phyloP scores from a whole-genome alignment of 306 rosid species.

The Psophocarpus tetragonolobus region DNA sequence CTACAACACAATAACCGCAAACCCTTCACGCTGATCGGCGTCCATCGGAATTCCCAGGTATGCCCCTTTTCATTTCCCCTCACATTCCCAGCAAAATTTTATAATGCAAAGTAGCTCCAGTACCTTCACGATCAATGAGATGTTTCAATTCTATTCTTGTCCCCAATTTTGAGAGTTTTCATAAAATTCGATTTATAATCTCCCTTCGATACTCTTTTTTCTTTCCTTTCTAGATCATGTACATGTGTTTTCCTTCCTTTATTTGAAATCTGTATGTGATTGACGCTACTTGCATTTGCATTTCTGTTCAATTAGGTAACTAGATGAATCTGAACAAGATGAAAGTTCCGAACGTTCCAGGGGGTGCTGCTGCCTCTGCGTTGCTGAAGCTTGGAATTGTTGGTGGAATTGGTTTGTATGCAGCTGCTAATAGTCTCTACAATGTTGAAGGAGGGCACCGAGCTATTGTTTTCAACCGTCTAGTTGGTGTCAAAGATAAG shows the following conservation, averaged over 20 bases:
- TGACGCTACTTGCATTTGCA: neutral
- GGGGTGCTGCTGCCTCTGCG: slow-evolving; percentile 61
- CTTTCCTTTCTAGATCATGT: neutral
- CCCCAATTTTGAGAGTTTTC: neutral
- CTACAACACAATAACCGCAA: neutral
- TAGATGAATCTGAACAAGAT: slow-evolving; percentile 39
- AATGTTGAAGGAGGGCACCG: slow-evolving; percentile 90
- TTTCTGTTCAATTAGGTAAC: neutral
- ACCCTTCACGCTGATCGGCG: neutral
- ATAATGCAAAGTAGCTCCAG: neutral
- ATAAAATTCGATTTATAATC: neutral
- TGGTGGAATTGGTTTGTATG: slow-evolving; percentile 69
- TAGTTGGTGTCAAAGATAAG: slow-evolving; percentile 79
- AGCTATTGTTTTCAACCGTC: slow-evolving; percentile 82
- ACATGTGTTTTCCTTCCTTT: neutral
- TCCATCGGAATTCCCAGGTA: slow-evolving; percentile 33
- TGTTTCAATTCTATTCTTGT: slow-evolving; percentile 9
- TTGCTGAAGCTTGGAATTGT: slow-evolving; percentile 56
- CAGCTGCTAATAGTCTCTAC: slow-evolving; percentile 73
- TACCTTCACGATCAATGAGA: neutral
- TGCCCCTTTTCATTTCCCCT: neutral
- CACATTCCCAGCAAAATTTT: neutral
- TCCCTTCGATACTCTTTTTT: neutral
- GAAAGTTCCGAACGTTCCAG: slow-evolving; percentile 54
- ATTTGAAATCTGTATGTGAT: neutral